Conservation (phyloP, 352 stramenopile species). For the Globisporangium abappressorium region DNA sequence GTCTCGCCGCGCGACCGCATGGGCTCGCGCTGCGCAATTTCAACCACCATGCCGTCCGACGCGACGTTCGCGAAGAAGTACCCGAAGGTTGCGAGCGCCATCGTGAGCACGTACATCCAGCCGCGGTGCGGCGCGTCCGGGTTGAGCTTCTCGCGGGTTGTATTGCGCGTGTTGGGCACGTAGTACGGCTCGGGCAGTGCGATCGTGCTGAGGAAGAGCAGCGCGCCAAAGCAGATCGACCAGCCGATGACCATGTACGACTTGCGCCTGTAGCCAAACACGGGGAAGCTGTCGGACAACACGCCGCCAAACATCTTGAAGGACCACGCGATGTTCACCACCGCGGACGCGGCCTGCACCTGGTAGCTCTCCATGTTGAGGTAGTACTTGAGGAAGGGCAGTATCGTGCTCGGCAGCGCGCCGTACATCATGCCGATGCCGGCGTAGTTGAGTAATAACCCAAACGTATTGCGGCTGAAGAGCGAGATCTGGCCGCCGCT, state of each 20-base stretch:
- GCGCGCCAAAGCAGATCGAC: conserved; percentile 21
- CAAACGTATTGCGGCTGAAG: conserved; percentile 38
- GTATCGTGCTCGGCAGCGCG: conserved; percentile 49
- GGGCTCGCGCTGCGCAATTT: conserved; percentile 64
- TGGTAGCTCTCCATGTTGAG: conserved; percentile 66
- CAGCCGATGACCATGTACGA: conserved; percentile 59
- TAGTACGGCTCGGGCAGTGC: conserved; percentile 45
- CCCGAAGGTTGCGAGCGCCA: conserved; percentile 79
- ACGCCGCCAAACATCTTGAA: conserved; percentile 64
- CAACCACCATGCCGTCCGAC: conserved; percentile 77
- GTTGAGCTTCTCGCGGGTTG: conserved; percentile 36
- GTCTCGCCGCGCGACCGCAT: conserved; percentile 47
- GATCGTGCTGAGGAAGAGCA: conserved; percentile 28
- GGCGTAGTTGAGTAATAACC: conserved; percentile 69
- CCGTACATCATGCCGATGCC: conserved; percentile 67
- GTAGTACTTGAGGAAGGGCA: conserved; percentile 33
- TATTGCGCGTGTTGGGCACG: conserved; percentile 16
- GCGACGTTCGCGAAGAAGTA: conserved; percentile 87
- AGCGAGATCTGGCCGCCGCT: conserved; percentile 49
- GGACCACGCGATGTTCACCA: conserved; percentile 54
- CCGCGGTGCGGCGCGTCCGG: conserved; percentile 21
- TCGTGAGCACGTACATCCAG: conserved; percentile 63
- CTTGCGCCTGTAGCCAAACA: conserved; percentile 49
- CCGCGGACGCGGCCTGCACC: conserved; percentile 28
- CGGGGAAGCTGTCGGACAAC: conserved; percentile 53